Conservation (phyloP, 2,329 filamentous ascomycete species). For the Alternaria incomplexa region DNA sequence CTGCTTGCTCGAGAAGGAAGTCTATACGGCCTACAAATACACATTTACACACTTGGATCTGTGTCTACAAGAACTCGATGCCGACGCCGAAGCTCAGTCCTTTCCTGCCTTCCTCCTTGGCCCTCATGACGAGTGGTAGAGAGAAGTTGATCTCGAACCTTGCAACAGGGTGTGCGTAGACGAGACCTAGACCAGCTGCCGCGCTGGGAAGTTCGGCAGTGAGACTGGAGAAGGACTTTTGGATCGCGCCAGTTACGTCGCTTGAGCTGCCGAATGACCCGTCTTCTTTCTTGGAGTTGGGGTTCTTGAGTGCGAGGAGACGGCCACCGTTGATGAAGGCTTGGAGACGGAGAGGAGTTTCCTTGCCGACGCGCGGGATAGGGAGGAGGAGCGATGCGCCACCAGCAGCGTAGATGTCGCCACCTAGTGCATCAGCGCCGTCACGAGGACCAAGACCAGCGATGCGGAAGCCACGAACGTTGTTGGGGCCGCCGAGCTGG, state of each 20-base stretch:
- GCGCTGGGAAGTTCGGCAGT: slow-evolving; percentile 79
- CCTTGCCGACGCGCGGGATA: slow-evolving; percentile 78
- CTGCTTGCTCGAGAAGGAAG: slow-evolving; percentile 4
- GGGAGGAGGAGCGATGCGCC: slow-evolving; percentile 86
- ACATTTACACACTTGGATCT: slow-evolving; percentile 1
- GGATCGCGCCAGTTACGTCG: slow-evolving; percentile 62
- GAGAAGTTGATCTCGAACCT: slow-evolving; percentile 97
- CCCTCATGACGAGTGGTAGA: slow-evolving; percentile 79
- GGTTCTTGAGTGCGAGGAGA: slow-evolving; percentile 73
- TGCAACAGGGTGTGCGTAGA: slow-evolving; percentile 93
- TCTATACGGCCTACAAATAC: slow-evolving; percentile 9
- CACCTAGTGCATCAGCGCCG: slow-evolving; percentile 82
- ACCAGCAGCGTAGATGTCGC: slow-evolving; percentile 89
- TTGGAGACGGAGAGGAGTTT: slow-evolving; percentile 85
- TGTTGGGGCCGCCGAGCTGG: slow-evolving; percentile 90
- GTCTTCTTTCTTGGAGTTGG: slow-evolving; percentile 51
- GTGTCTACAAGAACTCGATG: slow-evolving; percentile 83
- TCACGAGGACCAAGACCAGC: slow-evolving; percentile 89
- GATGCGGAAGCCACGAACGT: slow-evolving; percentile 91
- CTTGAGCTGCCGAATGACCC: slow-evolving; percentile 53
- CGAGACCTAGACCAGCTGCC: slow-evolving; percentile 85
- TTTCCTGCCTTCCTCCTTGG: slow-evolving; percentile 86
- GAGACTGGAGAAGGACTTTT: slow-evolving; percentile 71
- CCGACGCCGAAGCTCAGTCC: slow-evolving; percentile 95
- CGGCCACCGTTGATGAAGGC: slow-evolving; percentile 90